Base-by-base conservation (phyloP, 345 rosid genomes). In the Arabis hirsuta region DNA sequence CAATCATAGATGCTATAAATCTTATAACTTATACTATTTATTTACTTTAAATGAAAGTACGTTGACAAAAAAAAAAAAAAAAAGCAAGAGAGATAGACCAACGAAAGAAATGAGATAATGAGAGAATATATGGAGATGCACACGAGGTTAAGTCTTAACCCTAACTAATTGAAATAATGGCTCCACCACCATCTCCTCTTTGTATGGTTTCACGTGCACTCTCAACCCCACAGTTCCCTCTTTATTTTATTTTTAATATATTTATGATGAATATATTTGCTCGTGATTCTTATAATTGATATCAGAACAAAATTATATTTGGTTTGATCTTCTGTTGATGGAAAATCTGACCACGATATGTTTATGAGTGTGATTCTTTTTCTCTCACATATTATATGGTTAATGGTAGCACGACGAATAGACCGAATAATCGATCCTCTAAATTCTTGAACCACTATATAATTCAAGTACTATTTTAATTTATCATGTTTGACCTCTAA, bases 61-160 rank as follows among this genome's bases (percentile, higher is more conserved):
- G n/a, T n/a, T n/a, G n/a, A n/a, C n/a, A n/a, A n/a, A n/a, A n/a
- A n/a, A n/a, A n/a, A n/a, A n/a, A n/a, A n/a, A n/a, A n/a, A n/a
- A n/a, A n/a, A 50, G 57, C 16, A 48, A 59, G 45, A 57, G 39
- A 42, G 26, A 34, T 14, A 57, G 41, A n/a, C 20, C 8, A 12
- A 7, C 6, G 10, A 20, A n/a, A 50, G 10, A 6, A 29, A 31
- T 53, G 66, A 56, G 41, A 63, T 71, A 48, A 75, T 68, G 44
- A 60, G n/a, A 5, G 66, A 34, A 71, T 56, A 20, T 43, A 67
- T 6, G 38, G 57, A 73, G 79, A 73, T 73, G 78, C 81, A 79
- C 81, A 79, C 79, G 81, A 67, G 83, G 67, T 72, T 69, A 13
- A 62, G 50, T 63, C 16, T 62, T 46, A 32, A 41, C 78, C 27